phyloP scores from a whole-genome alignment of 2,329 filamentous ascomycete genomes.

The Chrysosporium keratinophilum region DNA sequence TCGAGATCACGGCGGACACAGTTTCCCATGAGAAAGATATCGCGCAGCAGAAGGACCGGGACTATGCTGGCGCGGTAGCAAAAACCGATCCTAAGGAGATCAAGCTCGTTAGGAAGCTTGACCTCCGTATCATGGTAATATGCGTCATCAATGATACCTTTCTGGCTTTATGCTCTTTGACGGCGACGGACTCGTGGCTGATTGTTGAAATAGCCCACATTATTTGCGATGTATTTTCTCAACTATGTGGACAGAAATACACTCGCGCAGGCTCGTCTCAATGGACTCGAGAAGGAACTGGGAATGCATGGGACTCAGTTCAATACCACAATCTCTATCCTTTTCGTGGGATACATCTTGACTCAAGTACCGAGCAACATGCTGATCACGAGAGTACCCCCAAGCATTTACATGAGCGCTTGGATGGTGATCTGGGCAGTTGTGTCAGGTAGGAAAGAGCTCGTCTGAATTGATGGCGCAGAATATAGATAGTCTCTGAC shows the following conservation, averaged over 20 bases:
- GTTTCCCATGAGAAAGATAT: conserved; percentile 9
- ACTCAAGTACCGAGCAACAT: conserved; percentile 19
- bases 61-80: conserved; percentile 32
- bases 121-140: conserved; percentile 35
- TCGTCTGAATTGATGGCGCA: neutral
- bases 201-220: conserved; percentile 17
- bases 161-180: no score
- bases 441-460: conserved; percentile 9
- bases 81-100: conserved; percentile 37
- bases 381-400: conserved; percentile 16
- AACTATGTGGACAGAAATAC: conserved; percentile 20
- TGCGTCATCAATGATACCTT: neutral
- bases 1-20: neutral
- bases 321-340: conserved; percentile 37
- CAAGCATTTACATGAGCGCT: conserved; percentile 17
- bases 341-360: conserved; percentile 31
- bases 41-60: conserved; percentile 15
- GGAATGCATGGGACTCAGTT: conserved; percentile 36
- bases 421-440: conserved; percentile 8
- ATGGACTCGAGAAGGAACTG: conserved; percentile 28
- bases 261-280: conserved; percentile 18
- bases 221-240: conserved; percentile 23
- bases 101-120: conserved; percentile 34
- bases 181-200: neutral
- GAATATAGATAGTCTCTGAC: conserved; percentile 1